Percentiles rank a stretch among this genome's conserved stretches.
These are phyloP conservation scores for Lathyrus aphaca DNA, from an alignment of 306 rosid genomes.

Conservation along the genomic window DNA sequence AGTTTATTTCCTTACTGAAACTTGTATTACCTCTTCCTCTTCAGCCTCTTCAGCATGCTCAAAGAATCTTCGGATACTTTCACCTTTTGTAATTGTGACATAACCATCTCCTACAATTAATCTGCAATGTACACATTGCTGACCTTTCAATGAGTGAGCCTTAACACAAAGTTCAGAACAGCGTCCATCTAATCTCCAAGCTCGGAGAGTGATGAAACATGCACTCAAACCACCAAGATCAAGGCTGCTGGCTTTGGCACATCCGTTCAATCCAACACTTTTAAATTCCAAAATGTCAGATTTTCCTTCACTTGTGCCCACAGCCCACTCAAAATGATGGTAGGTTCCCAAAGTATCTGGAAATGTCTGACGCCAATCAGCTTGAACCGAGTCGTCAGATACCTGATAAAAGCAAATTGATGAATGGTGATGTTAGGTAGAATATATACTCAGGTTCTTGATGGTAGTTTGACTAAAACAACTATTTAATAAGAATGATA, in stretches of 20 bases:
- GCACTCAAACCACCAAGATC: slow-evolving; percentile 82
- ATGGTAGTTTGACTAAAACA: slow-evolving; percentile 29
- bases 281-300: slow-evolving; percentile 90
- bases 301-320: slow-evolving; percentile 97
- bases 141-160: slow-evolving; percentile 93
- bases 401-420: slow-evolving; percentile 60
- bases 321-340: slow-evolving; percentile 99
- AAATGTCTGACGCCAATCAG: slow-evolving; percentile 93
- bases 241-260: slow-evolving; percentile 75
- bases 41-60: slow-evolving; percentile 99
- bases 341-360: slow-evolving; percentile 79
- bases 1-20: slow-evolving; percentile 41
- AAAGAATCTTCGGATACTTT: slow-evolving; percentile 84
- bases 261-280: slow-evolving; percentile 88
- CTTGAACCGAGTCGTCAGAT: slow-evolving; percentile 76
- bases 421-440: slow-evolving; percentile 22
- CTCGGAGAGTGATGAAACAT: slow-evolving; percentile 87
- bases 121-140: slow-evolving; percentile 95
- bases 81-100: slow-evolving; percentile 92
- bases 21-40: slow-evolving; percentile 90
- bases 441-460: slow-evolving; percentile 24
- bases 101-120: slow-evolving; percentile 89
- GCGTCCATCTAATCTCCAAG: slow-evolving; percentile 95
- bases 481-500: slow-evolving; percentile 19
- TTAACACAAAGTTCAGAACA: slow-evolving; percentile 90